Percentiles rank a stretch among this genome's conserved stretches.
Evolutionary conservation across 2,329 filamentous ascomycete genomes (phyloP).

Genomic region (Diplodia scrobiculata): DNA sequence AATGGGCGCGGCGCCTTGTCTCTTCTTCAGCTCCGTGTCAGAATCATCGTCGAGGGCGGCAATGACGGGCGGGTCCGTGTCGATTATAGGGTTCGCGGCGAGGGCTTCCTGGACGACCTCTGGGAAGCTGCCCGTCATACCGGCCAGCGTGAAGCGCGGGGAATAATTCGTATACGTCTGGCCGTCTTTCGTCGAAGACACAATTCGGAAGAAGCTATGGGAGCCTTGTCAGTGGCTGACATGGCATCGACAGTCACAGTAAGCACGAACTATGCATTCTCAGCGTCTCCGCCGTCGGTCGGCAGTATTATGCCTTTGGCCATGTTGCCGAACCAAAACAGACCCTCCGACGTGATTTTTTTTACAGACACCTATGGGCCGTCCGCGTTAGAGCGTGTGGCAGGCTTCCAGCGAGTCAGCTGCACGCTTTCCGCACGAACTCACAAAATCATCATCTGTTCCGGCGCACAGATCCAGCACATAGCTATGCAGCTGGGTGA

Average conservation of each 20-base stretch:
- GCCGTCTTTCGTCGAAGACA: slow-evolving; percentile 57
- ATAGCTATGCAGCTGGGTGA: slow-evolving; percentile 58
- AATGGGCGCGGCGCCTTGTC: slow-evolving; percentile 20
- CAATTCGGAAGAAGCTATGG: slow-evolving; percentile 50
- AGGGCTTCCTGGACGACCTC: slow-evolving; percentile 47
- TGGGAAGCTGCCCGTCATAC: slow-evolving; percentile 64
- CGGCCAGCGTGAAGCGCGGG: slow-evolving; percentile 63
- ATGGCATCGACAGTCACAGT: not conserved
- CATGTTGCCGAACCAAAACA: slow-evolving; percentile 47
- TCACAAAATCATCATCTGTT: slow-evolving; percentile 57
- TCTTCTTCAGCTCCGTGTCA: slow-evolving; percentile 20
- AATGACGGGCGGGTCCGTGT: not conserved
- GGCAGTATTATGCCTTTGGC: slow-evolving; percentile 51
- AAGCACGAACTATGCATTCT: slow-evolving; percentile 34
- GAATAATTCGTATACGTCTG: slow-evolving; percentile 63
- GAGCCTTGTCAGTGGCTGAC: slow-evolving; percentile 30
- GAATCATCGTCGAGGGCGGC: not conserved
- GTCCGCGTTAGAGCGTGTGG: not conserved
- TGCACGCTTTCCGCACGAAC: not conserved
- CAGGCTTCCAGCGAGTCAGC: slow-evolving; percentile 13
- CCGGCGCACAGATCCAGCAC: slow-evolving; percentile 63
- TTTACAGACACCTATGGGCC: slow-evolving; percentile 26
- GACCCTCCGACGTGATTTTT: slow-evolving; percentile 36
- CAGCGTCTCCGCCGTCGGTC: slow-evolving; percentile 45
- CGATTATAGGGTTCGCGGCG: slow-evolving; percentile 7